Evolutionary conservation across 768 basidiomycete genomes (phyloP).

Genomic region (Auricularia sp.): DNA sequence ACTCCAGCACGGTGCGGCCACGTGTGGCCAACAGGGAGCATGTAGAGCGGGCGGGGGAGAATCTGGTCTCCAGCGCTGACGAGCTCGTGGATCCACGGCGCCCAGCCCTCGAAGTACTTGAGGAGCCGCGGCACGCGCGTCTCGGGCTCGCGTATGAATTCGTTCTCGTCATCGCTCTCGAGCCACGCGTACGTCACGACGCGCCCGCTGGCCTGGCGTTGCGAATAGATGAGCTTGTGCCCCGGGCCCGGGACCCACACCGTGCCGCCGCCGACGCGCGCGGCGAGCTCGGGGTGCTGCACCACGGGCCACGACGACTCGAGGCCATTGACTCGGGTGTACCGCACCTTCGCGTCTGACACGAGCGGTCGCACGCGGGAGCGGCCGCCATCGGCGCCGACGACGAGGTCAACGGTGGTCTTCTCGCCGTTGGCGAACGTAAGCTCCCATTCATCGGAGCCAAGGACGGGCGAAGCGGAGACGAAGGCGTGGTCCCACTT

Average conservation of each 20-base stretch:
- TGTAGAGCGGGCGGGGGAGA: background rate
- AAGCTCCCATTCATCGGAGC: background rate
- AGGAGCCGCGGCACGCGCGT: background rate
- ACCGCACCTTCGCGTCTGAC: conserved; percentile 9
- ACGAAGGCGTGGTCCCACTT: conserved; percentile 5
- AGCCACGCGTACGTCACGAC: conserved; percentile 11
- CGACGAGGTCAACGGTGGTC: conserved; percentile 6
- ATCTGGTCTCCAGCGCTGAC: background rate
- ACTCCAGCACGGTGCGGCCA: background rate
- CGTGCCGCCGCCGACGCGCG: conserved; percentile 9
- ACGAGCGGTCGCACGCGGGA: conserved; percentile 16
- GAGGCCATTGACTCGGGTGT: conserved; percentile 14
- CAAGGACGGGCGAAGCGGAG: background rate
- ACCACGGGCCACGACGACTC: conserved; percentile 8
- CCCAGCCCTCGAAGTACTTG: background rate
- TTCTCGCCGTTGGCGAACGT: background rate
- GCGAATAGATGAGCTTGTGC: conserved; percentile 12
- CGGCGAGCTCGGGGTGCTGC: conserved; percentile 6
- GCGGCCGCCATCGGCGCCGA: conserved; percentile 20
- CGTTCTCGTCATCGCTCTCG: too few species aligned
- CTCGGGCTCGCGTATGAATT: background rate
- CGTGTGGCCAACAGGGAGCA: background rate
- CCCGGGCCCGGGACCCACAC: conserved; percentile 8
- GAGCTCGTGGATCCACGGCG: background rate
- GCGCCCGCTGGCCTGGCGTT: conserved; percentile 13